A percentile compares a stretch with the other conserved stretches of the same genome.
Conservation (phyloP, 2,329 filamentous ascomycete species). For the Alternaria tenuissima region DNA sequence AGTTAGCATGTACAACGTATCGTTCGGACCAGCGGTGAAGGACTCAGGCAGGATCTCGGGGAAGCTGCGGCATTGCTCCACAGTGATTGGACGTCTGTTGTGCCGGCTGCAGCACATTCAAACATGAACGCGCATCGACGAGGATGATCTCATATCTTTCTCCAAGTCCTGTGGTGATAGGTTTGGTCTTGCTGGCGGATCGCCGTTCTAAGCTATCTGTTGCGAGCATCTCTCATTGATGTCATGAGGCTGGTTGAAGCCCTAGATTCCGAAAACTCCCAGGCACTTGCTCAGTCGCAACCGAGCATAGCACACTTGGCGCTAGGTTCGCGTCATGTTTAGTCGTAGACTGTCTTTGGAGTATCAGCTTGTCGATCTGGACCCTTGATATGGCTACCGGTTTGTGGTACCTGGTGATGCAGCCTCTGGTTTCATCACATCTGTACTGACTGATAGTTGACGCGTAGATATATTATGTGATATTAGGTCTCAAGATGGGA, state of each 20-base stretch:
- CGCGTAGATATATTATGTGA: not conserved
- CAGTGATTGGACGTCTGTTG: conserved; percentile 28
- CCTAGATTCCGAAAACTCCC: no score
- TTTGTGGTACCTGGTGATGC: not conserved
- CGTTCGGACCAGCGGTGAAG: conserved; percentile 8
- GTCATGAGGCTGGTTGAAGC: no score
- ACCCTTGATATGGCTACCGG: not conserved
- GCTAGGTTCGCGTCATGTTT: not conserved
- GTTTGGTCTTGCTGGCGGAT: no score
- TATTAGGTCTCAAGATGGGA: not conserved
- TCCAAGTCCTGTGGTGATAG: no score
- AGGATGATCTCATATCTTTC: no score
- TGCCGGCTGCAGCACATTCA: not conserved
- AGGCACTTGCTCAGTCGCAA: not conserved
- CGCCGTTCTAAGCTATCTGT: no score
- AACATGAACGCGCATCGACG: no score
- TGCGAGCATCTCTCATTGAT: not conserved
- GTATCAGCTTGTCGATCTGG: not conserved
- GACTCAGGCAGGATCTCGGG: conserved; percentile 24
- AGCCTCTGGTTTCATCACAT: not conserved
- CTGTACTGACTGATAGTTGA: not conserved
- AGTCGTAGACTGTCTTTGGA: not conserved
- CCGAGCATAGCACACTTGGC: not conserved
- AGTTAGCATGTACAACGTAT: not conserved
- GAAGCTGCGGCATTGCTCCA: conserved; percentile 36